Evolutionary conservation across 768 basidiomycete species (phyloP), one percentile per base, ranked within the genome.

Genomic region (Paxillus rubicundulus): DNA sequence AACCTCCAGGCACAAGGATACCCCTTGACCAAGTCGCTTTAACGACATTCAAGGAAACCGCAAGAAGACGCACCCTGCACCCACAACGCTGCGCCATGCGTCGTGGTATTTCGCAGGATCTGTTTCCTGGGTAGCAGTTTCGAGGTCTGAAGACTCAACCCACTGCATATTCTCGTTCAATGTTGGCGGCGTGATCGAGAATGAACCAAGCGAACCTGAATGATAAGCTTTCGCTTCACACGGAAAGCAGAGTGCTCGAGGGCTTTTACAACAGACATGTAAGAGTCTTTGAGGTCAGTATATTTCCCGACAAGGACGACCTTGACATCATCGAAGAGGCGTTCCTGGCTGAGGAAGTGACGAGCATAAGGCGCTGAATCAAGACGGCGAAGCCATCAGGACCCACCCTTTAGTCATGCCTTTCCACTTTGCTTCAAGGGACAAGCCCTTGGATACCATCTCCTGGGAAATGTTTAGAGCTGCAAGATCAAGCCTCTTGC

Each of bases 261-360:
- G 18, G 97, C 84, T 77, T 99, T 99, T 64, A 85, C 86, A 50
- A 99, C 96, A 27, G 90, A 93, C 92, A 98, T 98, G 69, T 99
- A 99, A 24, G 95, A 97, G 70, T 99, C 96, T 71, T 93, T 91
- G 43, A 98, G 77, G 58, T 92, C 86, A 12, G 94, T 98, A 75
- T 99, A 99, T 73, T 99, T 99, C 41, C 96, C 96, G 14, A 99
- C 95, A 47, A 99, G 77, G 18, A 87, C 92, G 56, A 99, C 89
- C 41, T 82, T 82, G 41, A 97, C 93, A 9, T 81, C 80, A 61
- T 98, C 95, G 67, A 87, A 96, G 5, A 93, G 76, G 37, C 94
- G 84, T 67, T 98, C 96, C 70, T 95, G 92, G n/a, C 96, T 98
- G 57, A 30, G 53, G 18, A 9, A 52, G 12, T 12, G 28, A 37